phyloP scores from a whole-genome alignment of 2,329 filamentous ascomycete species.

The Colletotrichum euphorbiae region DNA sequence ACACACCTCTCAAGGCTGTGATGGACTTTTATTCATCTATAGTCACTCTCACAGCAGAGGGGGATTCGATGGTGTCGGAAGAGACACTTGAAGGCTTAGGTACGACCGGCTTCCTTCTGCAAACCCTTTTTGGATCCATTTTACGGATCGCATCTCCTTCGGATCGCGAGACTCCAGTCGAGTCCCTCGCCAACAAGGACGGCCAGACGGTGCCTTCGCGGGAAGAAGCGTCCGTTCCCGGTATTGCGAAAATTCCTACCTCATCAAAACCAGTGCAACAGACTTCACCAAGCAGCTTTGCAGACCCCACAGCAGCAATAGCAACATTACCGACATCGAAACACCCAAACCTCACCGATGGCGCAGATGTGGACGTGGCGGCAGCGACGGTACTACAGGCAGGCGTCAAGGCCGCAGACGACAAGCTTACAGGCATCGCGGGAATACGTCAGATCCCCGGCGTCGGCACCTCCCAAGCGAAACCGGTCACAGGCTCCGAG shows the following conservation, averaged over 20 bases:
- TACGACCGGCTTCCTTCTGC: slow-evolving; percentile 80
- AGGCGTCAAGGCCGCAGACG: slow-evolving; percentile 26
- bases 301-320: slow-evolving; percentile 16
- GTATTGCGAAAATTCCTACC: slow-evolving; percentile 27
- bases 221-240: slow-evolving; percentile 28
- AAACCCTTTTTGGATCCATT: slow-evolving; percentile 81
- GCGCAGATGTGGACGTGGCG: slow-evolving; percentile 27
- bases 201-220: slow-evolving; percentile 21
- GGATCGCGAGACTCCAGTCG: slow-evolving; percentile 44
- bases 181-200: slow-evolving; percentile 23
- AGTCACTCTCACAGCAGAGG: slow-evolving; percentile 90
- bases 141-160: slow-evolving; percentile 71
- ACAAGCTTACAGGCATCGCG: slow-evolving; percentile 26
- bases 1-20: slow-evolving; percentile 81
- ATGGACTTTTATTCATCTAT: slow-evolving; percentile 92
- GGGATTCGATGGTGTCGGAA: slow-evolving; percentile 92
- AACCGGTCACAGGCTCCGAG: slow-evolving; percentile 40
- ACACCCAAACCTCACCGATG: slow-evolving; percentile 12
- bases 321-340: slow-evolving; percentile 14
- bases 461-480: slow-evolving; percentile 50
- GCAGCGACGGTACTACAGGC: slow-evolving; percentile 35
- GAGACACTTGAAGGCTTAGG: slow-evolving; percentile 93
- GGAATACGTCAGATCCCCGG: slow-evolving; percentile 41
- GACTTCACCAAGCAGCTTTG: slow-evolving; percentile 25
- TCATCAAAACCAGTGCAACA: slow-evolving; percentile 33